phyloP scores from a whole-genome alignment of 805 yeast species.

The Saccharomycopsis fibuligera region DNA sequence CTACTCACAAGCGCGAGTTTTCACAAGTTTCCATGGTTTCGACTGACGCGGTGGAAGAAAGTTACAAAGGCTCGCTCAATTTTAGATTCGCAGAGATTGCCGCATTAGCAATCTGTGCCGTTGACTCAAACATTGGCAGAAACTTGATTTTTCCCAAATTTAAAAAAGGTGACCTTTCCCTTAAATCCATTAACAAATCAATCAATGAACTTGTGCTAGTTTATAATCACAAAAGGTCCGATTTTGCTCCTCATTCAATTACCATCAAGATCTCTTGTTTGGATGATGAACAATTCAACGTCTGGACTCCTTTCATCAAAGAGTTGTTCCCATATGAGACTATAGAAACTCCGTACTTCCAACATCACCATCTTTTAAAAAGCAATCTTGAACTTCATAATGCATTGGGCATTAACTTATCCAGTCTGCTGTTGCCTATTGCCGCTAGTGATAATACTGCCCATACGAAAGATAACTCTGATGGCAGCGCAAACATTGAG shows the following conservation, averaged over 20 bases:
- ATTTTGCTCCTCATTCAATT: not conserved
- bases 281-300: slow-evolving; percentile 17
- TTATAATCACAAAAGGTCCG: not conserved
- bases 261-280: slow-evolving; percentile 14
- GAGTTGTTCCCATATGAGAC: slow-evolving; percentile 35
- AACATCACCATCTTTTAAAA: slow-evolving; percentile 63
- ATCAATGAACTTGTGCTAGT: slow-evolving; percentile 14
- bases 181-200: slow-evolving; percentile 18
- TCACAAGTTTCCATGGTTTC: slow-evolving; percentile 11
- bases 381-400: not conserved
- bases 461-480: too few species aligned
- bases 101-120: slow-evolving; percentile 27
- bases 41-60: slow-evolving; percentile 18
- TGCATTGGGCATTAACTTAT: slow-evolving; percentile 19
- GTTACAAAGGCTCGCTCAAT: slow-evolving; percentile 16
- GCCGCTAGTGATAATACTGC: too few species aligned
- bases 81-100: slow-evolving; percentile 15
- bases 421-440: too few species aligned
- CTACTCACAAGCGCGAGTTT: slow-evolving; percentile 8
- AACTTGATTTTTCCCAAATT: slow-evolving; percentile 32
- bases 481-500: not conserved
- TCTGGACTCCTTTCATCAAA: slow-evolving; percentile 18
- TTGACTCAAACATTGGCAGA: slow-evolving; percentile 26
- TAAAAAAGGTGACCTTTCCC: slow-evolving; percentile 26
- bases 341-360: slow-evolving; percentile 67